phyloP scores from a whole-genome alignment of 306 rosid genomes.

The Fragaria ananassa region DNA sequence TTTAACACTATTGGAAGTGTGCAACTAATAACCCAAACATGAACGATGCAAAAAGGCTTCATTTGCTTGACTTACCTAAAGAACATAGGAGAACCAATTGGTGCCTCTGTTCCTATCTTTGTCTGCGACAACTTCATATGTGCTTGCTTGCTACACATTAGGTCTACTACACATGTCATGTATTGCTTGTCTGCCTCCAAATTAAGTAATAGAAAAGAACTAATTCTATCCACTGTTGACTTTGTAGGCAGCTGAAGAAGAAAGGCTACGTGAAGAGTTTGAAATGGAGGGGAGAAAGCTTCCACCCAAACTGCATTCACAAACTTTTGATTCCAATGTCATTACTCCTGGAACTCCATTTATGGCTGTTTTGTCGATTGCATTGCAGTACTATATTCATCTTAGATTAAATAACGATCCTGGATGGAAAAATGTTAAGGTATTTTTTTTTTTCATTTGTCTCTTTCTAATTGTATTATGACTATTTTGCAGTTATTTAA shows the following conservation, averaged over 20 bases:
- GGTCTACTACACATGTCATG: background rate
- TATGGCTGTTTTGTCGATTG: slow-evolving; percentile 86
- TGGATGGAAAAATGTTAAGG: slow-evolving; percentile 93
- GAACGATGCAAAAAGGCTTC: slow-evolving; percentile 8
- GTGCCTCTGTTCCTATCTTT: slow-evolving; percentile 34
- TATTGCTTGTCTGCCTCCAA: background rate
- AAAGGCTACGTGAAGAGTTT: slow-evolving; percentile 79
- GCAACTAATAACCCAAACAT: slow-evolving; percentile 18
- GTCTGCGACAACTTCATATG: slow-evolving; percentile 42
- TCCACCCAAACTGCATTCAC: slow-evolving; percentile 74
- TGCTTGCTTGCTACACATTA: no score
- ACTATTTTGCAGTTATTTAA: background rate
- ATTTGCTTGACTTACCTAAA: slow-evolving; percentile 42
- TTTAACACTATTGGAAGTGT: background rate
- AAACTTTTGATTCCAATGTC: slow-evolving; percentile 82
- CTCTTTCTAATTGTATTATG: slow-evolving; percentile 13
- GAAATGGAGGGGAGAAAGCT: slow-evolving; percentile 96
- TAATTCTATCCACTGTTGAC: background rate
- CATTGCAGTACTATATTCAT: slow-evolving; percentile 94
- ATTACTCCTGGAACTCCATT: slow-evolving; percentile 98
- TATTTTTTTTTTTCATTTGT: slow-evolving; percentile 23
- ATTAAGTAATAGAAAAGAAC: background rate
- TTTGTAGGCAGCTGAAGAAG: slow-evolving; percentile 83
- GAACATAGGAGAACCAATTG: slow-evolving; percentile 26
- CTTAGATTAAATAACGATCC: slow-evolving; percentile 92